Conservation (phyloP, 805 yeast species). For the Candida awuae region DNA sequence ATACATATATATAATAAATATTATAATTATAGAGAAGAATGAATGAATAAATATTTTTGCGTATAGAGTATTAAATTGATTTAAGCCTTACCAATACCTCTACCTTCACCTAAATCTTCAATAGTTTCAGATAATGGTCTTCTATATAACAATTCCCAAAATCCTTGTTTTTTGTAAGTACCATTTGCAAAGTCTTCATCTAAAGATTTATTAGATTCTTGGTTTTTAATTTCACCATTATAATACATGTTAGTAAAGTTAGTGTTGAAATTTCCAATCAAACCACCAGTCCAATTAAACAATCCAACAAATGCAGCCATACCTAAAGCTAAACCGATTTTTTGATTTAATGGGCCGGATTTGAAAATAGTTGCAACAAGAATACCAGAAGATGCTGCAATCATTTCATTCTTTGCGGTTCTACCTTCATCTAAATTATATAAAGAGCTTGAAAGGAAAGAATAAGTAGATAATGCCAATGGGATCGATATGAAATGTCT, state of each 20-base stretch:
- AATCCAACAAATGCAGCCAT: conserved; percentile 39
- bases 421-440: conserved; percentile 26
- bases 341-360: conserved; percentile 27
- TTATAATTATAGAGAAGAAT: too few species aligned
- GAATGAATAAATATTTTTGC: too few species aligned
- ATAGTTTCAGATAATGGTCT: conserved; percentile 76
- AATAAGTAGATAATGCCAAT: conserved; percentile 26
- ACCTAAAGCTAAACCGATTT: conserved; percentile 39
- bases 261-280: conserved; percentile 37
- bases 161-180: conserved; percentile 41
- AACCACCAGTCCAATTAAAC: conserved; percentile 49
- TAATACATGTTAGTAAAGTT: conserved; percentile 35
- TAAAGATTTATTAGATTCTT: conserved; percentile 30
- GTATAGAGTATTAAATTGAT: too few species aligned
- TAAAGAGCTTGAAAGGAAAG: conserved; percentile 26
- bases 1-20: too few species aligned
- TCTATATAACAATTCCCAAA: conserved; percentile 77
- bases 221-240: conserved; percentile 34
- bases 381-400: conserved; percentile 22
- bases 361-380: conserved; percentile 21
- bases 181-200: conserved; percentile 27
- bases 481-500: conserved; percentile 30
- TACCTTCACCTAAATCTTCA: conserved; percentile 62
- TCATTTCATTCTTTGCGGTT: conserved; percentile 23
- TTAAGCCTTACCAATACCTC: conserved; percentile 40